phyloP scores from a whole-genome alignment of 148 eudicot genomes.

The Rhododendron kiyosumense region DNA sequence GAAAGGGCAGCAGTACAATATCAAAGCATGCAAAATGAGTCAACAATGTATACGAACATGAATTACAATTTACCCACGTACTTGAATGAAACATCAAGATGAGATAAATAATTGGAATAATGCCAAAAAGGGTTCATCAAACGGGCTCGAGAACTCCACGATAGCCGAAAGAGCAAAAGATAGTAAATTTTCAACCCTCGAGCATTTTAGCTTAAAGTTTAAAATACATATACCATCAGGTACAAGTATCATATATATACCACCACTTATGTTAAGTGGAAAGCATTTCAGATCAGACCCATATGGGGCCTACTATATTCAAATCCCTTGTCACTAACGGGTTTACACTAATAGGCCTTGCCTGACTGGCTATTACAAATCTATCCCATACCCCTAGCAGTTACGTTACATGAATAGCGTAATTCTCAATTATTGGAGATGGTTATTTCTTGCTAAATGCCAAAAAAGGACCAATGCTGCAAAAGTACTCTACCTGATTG shows the following conservation, averaged over 20 bases:
- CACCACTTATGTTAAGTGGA: not conserved
- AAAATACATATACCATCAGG: not conserved
- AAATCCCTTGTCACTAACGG: not conserved
- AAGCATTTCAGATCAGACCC: not conserved
- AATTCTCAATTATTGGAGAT: not conserved
- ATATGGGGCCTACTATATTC: not conserved
- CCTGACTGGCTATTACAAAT: not conserved
- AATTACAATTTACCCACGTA: not conserved
- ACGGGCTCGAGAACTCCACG: not conserved
- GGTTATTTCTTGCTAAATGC: not conserved
- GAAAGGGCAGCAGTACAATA: not conserved
- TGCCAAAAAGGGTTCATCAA: not conserved
- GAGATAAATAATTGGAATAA: not conserved
- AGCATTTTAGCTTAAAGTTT: not conserved
- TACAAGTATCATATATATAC: not conserved
- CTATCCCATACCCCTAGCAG: not conserved
- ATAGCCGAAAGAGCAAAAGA: not conserved
- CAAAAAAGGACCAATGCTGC: not conserved
- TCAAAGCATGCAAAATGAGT: not conserved
- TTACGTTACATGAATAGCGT: not conserved
- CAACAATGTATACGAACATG: not conserved
- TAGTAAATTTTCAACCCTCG: not conserved
- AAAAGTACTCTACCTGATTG: constrained; percentile 58
- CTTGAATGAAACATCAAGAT: not conserved
- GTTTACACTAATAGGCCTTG: not conserved